Evolutionary conservation across 305 asterid species (phyloP).

Genomic region (Euphrasia arctica): DNA sequence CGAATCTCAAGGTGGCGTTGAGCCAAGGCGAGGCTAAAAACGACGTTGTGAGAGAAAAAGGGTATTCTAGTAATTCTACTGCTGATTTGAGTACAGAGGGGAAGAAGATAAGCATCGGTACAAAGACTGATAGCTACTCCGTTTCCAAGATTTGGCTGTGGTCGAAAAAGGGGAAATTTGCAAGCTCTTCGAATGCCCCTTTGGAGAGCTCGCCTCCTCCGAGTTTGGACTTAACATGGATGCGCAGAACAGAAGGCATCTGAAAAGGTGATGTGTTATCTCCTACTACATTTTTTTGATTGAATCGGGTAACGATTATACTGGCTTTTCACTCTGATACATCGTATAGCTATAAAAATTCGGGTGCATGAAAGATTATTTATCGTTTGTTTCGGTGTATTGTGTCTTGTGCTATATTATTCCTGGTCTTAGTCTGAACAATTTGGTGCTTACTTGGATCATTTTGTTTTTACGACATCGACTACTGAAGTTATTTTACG

Average conservation of each 20-base stretch:
- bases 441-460: slow-evolving; percentile 13
- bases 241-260: slow-evolving; percentile 38
- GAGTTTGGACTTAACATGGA: slow-evolving; percentile 30
- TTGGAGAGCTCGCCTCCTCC: slow-evolving; percentile 47
- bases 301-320: slow-evolving; percentile 22
- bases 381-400: neutral
- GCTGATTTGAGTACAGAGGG: slow-evolving; percentile 49
- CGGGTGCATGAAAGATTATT: slow-evolving; percentile 17
- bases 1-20: slow-evolving; percentile 69
- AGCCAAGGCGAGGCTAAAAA: slow-evolving; percentile 33
- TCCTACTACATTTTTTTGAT: slow-evolving; percentile 24
- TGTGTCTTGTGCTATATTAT: neutral
- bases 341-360: slow-evolving; percentile 33
- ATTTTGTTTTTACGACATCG: slow-evolving; percentile 3
- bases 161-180: slow-evolving; percentile 80
- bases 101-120: slow-evolving; percentile 69
- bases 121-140: slow-evolving; percentile 89
- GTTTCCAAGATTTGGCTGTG: slow-evolving; percentile 98
- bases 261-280: slow-evolving; percentile 32
- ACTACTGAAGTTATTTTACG: slow-evolving; percentile 5
- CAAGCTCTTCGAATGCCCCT: slow-evolving; percentile 49
- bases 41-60: slow-evolving; percentile 30
- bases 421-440: neutral
- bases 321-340: slow-evolving; percentile 29
- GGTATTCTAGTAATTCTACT: slow-evolving; percentile 25